phyloP scores from a whole-genome alignment of 192 early-diverging fungal species.

The Haplosporangium gracile region DNA sequence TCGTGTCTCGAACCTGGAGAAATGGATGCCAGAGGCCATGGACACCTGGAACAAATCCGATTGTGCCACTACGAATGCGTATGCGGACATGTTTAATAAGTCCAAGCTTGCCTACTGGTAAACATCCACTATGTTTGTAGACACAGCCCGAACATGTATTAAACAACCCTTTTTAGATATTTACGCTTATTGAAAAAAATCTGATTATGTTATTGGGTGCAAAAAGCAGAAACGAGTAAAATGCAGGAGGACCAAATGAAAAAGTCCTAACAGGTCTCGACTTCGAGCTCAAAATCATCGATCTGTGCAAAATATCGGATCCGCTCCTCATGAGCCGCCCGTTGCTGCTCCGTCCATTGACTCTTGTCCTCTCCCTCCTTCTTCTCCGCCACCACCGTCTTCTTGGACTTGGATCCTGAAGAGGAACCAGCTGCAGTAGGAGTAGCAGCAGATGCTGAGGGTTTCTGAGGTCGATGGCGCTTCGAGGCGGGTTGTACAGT shows the following conservation, averaged over 20 bases:
- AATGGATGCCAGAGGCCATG: constrained; percentile 77
- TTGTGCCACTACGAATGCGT: constrained; percentile 57
- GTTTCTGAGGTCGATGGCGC: not conserved
- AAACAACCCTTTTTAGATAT: not conserved
- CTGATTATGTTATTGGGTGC: not conserved
- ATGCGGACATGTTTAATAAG: constrained; percentile 50
- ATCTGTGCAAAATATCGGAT: constrained; percentile 40
- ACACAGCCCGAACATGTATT: not conserved
- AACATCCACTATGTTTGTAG: not conserved
- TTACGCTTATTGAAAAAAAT: not conserved
- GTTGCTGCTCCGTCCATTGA: constrained; percentile 26
- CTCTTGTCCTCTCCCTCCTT: not conserved
- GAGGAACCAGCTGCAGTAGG: not conserved
- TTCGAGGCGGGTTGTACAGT: not conserved
- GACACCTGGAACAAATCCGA: constrained; percentile 63
- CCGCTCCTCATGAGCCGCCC: constrained; percentile 26
- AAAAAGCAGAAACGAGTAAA: not conserved
- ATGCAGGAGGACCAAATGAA: too few species aligned
- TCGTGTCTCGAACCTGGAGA: constrained; percentile 70
- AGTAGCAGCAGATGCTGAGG: not conserved
- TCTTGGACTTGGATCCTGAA: not conserved
- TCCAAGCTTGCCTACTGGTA: constrained; percentile 36
- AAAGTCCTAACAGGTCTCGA: constrained; percentile 6
- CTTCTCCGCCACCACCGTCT: constrained; percentile 4
- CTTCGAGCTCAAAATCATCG: constrained; percentile 47